Evolutionary conservation across 1,139 yeast genomes (phyloP).

Genomic region (Torulaspora pretoriensis): DNA sequence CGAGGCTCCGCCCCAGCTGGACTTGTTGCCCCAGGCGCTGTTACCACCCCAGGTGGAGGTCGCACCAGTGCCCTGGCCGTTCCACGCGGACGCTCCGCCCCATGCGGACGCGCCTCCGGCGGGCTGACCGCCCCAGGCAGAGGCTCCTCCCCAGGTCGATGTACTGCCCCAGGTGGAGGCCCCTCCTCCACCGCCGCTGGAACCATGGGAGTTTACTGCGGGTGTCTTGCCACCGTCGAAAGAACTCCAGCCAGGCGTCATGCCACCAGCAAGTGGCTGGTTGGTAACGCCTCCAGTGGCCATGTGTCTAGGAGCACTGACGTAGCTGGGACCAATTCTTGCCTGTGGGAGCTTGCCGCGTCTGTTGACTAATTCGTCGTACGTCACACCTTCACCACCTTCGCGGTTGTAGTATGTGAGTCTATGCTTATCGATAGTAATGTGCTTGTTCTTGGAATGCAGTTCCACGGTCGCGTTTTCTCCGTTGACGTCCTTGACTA

Average conservation of each 20-base stretch:
- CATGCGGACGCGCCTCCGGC: conserved; percentile 44
- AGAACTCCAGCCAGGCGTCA: conserved; percentile 51
- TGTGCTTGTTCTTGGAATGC: conserved; percentile 85
- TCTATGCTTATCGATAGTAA: conserved; percentile 76
- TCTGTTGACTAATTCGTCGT: conserved; percentile 60
- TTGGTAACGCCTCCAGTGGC: conserved; percentile 29
- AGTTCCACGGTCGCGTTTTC: conserved; percentile 86
- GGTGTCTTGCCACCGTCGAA: conserved; percentile 47
- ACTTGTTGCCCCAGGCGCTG: conserved; percentile 44
- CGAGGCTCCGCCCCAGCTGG: conserved; percentile 37
- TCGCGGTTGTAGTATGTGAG: conserved; percentile 65
- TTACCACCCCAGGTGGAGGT: conserved; percentile 40
- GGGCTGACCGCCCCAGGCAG: conserved; percentile 50
- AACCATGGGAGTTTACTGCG: conserved; percentile 42
- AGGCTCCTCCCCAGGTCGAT: conserved; percentile 49
- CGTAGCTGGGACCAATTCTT: conserved; percentile 36
- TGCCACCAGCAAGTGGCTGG: conserved; percentile 44
- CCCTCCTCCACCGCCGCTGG: conserved; percentile 34
- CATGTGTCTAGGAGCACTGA: conserved; percentile 37
- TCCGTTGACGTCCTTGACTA: conserved; percentile 89
- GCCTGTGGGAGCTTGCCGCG: conserved; percentile 37
- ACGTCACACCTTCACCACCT: conserved; percentile 63
- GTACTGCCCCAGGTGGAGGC: conserved; percentile 46
- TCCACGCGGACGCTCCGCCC: conserved; percentile 44
- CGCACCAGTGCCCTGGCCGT: conserved; percentile 36